Evolutionary conservation across 2,329 filamentous ascomycete species (phyloP).

Genomic region (Fusarium praegraminearum): DNA sequence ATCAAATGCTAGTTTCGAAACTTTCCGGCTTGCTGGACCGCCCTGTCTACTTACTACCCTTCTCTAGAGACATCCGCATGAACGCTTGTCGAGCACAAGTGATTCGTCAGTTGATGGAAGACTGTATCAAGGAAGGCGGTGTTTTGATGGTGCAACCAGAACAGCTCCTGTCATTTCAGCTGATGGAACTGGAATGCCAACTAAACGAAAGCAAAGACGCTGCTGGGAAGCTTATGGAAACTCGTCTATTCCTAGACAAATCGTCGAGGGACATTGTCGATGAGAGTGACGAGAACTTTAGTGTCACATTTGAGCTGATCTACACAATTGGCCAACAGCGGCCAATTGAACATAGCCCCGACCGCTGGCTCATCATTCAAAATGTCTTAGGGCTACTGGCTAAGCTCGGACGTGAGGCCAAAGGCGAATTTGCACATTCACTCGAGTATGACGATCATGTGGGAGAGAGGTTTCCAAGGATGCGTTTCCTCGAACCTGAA

Average conservation of each 20-base stretch:
- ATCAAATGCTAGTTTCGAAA: constrained; percentile 48
- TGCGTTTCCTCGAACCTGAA: constrained; percentile 58
- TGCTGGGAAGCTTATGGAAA: too few relatives aligned
- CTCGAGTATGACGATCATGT: too few relatives aligned
- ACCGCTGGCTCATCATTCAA: constrained; percentile 69
- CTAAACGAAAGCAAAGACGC: constrained; percentile 49
- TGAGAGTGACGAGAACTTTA: constrained; percentile 74
- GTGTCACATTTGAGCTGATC: constrained; percentile 69
- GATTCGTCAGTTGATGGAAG: too few relatives aligned
- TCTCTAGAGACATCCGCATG: constrained; percentile 63
- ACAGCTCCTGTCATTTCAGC: constrained; percentile 71
- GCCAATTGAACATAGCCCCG: constrained; percentile 63
- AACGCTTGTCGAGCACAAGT: neutral
- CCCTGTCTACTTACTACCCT: constrained; percentile 68
- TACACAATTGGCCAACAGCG: constrained; percentile 70
- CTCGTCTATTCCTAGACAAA: too few relatives aligned
- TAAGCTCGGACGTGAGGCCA: constrained; percentile 47
- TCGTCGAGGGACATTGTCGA: constrained; percentile 75
- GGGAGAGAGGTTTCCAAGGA: too few relatives aligned
- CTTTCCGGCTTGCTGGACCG: constrained; percentile 67
- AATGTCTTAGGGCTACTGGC: constrained; percentile 61
- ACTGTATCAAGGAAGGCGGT: constrained; percentile 54
- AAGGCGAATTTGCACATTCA: constrained; percentile 3
- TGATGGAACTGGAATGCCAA: constrained; percentile 64
- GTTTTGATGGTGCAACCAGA: constrained; percentile 73